phyloP scores from a whole-genome alignment of 495 filamentous ascomycete genomes.

The Podospora bellae-mahoneyi region DNA sequence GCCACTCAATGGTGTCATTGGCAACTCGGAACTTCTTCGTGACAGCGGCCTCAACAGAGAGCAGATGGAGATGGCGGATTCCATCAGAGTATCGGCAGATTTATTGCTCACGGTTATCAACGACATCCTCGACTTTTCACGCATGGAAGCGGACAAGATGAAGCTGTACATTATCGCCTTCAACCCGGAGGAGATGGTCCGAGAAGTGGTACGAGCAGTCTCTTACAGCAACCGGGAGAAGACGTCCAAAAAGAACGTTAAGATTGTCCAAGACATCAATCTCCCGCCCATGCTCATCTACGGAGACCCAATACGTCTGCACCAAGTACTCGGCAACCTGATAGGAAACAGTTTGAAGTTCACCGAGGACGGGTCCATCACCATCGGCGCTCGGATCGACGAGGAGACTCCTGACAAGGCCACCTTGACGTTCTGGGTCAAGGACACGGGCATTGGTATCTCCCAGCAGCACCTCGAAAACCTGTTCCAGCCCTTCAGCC shows the following conservation, averaged over 20 bases:
- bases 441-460: conserved; percentile 89
- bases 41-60: conserved; percentile 72
- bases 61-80: conserved; percentile 88
- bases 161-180: conserved; percentile 83
- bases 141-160: conserved; percentile 94
- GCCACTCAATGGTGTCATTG: conserved; percentile 85
- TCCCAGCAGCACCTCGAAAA: conserved; percentile 73
- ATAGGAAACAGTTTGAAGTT: conserved; percentile 95
- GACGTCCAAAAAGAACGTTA: conserved; percentile 55
- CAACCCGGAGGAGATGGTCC: conserved; percentile 79
- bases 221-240: conserved; percentile 81
- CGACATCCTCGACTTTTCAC: conserved; percentile 89
- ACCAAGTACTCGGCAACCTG: conserved; percentile 90
- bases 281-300: conserved; percentile 76
- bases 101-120: conserved; percentile 91
- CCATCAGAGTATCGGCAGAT: conserved; percentile 85
- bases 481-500: conserved; percentile 86
- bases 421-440: conserved; percentile 76
- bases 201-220: conserved; percentile 79
- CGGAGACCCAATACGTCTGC: conserved; percentile 84
- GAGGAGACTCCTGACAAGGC: conserved; percentile 66
- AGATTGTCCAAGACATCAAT: conserved; percentile 69
- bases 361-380: conserved; percentile 80
- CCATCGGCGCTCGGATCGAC: conserved; percentile 67
- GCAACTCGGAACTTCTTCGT: conserved; percentile 82